Conservation (phyloP, 495 filamentous ascomycete genomes). For the Penicillium waksmanii region DNA sequence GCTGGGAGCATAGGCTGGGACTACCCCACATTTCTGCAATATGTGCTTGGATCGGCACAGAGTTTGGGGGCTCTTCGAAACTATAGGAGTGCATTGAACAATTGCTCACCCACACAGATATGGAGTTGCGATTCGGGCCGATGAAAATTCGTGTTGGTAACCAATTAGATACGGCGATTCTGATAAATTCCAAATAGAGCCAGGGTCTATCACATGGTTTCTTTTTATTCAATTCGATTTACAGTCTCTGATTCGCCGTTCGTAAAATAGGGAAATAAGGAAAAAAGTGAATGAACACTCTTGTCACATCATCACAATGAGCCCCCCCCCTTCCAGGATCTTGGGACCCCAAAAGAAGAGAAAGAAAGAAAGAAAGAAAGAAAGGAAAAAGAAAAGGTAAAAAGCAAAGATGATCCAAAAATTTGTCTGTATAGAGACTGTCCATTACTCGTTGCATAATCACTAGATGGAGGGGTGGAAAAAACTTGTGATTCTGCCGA, state of each 20-base stretch:
- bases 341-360: not conserved
- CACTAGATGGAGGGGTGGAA: not conserved
- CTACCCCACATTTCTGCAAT: constrained; percentile 20
- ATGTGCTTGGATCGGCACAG: constrained; percentile 19
- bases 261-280: constrained; percentile 3
- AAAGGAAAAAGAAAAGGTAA: not conserved
- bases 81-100: constrained; percentile 13
- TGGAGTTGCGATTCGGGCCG: not conserved
- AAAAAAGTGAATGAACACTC: too few species aligned
- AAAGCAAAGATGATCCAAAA: not conserved
- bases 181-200: constrained; percentile 3
- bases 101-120: not conserved
- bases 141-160: not conserved
- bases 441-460: constrained; percentile 2
- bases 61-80: constrained; percentile 13
- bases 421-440: not conserved
- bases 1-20: constrained; percentile 27
- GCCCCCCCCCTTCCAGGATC: not conserved
- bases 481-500: not conserved
- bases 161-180: not conserved
- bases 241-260: constrained; percentile 2
- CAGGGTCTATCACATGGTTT: not conserved
- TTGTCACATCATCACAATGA: constrained; percentile 14
- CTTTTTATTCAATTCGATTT: not conserved
- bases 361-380: not conserved